A percentile compares a stretch with the other conserved stretches of the same genome.
phyloP scores from a whole-genome alignment of 2,329 filamentous ascomycete species.

The Fusarium solani-melongenae region DNA sequence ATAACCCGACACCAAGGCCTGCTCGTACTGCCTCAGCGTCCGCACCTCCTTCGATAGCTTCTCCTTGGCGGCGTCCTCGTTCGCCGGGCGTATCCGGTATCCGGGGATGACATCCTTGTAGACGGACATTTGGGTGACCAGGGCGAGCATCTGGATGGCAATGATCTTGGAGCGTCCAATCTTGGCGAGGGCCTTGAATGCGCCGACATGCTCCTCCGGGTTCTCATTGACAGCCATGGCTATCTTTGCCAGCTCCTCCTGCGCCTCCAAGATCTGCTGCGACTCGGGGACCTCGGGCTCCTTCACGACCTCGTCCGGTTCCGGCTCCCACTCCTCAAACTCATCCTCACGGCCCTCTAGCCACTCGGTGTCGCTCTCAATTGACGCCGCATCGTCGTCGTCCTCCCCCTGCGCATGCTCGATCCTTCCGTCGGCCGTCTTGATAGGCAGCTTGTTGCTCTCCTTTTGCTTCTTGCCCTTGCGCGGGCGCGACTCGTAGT shows the following conservation, averaged over 20 bases:
- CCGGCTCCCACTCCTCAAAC: constrained; percentile 58
- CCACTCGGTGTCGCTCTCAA: constrained; percentile 71
- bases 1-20: constrained; percentile 86
- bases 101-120: constrained; percentile 98
- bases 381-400: constrained; percentile 66
- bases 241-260: constrained; percentile 90
- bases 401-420: constrained; percentile 68
- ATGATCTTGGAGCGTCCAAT: constrained; percentile 76
- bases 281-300: constrained; percentile 76
- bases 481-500: constrained; percentile 84
- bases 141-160: constrained; percentile 84
- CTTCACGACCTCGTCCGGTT: constrained; percentile 60
- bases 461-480: constrained; percentile 83
- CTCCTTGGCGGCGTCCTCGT: constrained; percentile 77
- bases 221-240: constrained; percentile 87
- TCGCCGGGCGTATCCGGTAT: constrained; percentile 88
- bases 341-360: constrained; percentile 70
- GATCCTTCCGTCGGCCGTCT: constrained; percentile 81
- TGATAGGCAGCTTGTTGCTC: constrained; percentile 83
- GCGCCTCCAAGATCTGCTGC: constrained; percentile 85
- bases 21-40: constrained; percentile 84
- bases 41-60: constrained; percentile 94
- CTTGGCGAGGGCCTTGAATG: constrained; percentile 81
- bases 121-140: constrained; percentile 88
- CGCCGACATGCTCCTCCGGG: constrained; percentile 87